These are phyloP conservation scores for Pleurotus djamor DNA, from an alignment of 768 basidiomycete genomes.

Conservation along the genomic window DNA sequence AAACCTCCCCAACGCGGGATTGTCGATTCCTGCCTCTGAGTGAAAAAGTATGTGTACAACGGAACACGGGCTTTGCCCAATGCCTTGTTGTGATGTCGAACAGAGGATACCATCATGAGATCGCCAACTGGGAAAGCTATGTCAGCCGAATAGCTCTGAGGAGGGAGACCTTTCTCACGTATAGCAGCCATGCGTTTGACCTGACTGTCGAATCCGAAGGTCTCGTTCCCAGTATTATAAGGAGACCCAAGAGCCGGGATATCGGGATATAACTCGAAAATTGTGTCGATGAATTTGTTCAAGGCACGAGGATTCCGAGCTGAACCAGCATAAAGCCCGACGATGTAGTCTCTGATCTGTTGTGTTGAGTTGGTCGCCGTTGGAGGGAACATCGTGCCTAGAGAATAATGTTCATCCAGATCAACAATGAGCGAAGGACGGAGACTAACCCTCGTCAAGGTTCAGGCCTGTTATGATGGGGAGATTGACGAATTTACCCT, in stretches of 20 bases:
- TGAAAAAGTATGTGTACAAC: neutral
- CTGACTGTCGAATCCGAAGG: conserved; percentile 31
- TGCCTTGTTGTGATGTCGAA: neutral
- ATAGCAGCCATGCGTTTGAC: conserved; percentile 28
- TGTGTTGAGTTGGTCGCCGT: conserved; percentile 17
- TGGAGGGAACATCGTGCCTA: conserved; percentile 34
- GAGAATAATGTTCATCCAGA: too few relatives aligned
- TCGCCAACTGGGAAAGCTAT: neutral
- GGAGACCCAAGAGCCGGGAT: conserved; percentile 40
- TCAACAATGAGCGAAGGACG: neutral
- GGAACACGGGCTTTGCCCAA: neutral
- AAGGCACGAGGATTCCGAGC: conserved; percentile 17
- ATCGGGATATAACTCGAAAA: conserved; percentile 38
- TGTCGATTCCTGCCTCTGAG: neutral
- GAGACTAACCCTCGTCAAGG: conserved; percentile 41
- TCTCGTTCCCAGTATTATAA: conserved; percentile 40
- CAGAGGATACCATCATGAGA: neutral
- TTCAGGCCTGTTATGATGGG: conserved; percentile 44
- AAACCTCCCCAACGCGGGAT: neutral
- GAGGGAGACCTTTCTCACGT: conserved; percentile 3
- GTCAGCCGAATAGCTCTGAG: neutral
- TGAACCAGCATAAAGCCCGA: conserved; percentile 22
- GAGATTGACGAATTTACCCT: conserved; percentile 21
- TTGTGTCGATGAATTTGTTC: conserved; percentile 14
- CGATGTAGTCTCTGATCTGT: conserved; percentile 22